These are phyloP conservation scores for Roridomyces roridus DNA, from an alignment of 768 basidiomycete species.

Conservation along the genomic window DNA sequence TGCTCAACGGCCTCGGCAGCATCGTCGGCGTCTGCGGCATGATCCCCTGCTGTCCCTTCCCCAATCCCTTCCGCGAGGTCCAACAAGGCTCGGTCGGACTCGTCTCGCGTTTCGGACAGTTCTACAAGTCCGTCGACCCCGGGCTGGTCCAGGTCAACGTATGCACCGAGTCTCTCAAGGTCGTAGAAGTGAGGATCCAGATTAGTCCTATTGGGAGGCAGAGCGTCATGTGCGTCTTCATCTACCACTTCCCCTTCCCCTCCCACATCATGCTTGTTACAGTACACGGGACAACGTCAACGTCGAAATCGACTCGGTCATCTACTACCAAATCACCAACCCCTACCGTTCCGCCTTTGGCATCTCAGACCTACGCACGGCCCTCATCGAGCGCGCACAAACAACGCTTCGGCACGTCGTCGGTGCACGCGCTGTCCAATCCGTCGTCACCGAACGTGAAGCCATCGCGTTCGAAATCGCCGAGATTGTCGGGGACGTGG, in stretches of 20 bases:
- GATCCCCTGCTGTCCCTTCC: slow-evolving; percentile 83
- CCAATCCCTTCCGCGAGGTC: slow-evolving; percentile 91
- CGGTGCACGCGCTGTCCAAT: slow-evolving; percentile 92
- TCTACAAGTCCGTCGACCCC: slow-evolving; percentile 95
- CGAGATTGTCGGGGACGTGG: no score
- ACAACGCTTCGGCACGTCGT: slow-evolving; percentile 97
- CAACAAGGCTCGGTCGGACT: slow-evolving; percentile 91
- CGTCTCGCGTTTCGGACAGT: slow-evolving; percentile 92
- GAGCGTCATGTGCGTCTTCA: slow-evolving; percentile 69
- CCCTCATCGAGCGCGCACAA: no score
- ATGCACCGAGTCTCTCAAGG: slow-evolving; percentile 85
- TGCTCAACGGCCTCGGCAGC: slow-evolving; percentile 73
- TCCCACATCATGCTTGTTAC: slow-evolving; percentile 95
- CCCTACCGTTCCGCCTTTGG: no score
- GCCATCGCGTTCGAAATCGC: slow-evolving; percentile 96
- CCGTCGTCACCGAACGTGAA: slow-evolving; percentile 95
- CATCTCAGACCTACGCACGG: no score
- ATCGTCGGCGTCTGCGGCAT: slow-evolving; percentile 75
- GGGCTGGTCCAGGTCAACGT: slow-evolving; percentile 93
- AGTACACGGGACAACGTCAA: slow-evolving; percentile 82
- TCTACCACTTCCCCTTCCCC: slow-evolving; percentile 85
- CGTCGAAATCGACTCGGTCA: no score
- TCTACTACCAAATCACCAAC: no score
- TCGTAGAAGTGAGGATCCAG: slow-evolving; percentile 96
- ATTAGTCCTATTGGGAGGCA: slow-evolving; percentile 88